Evolutionary conservation across 495 filamentous ascomycete genomes (phyloP).

Genomic region (Copromyces sp.): DNA sequence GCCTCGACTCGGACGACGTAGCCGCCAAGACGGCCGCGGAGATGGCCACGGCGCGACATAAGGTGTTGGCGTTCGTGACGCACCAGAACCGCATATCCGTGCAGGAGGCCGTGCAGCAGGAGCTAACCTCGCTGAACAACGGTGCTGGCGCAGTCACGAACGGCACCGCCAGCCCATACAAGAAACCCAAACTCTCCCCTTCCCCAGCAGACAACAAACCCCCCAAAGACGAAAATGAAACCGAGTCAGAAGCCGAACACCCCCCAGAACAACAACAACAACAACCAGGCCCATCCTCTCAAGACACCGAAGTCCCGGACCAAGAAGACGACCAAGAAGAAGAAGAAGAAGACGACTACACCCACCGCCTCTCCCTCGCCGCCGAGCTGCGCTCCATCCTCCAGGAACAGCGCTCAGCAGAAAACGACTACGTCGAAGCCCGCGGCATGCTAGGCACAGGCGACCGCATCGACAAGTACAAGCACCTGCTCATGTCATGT

Average conservation of each 20-base stretch:
- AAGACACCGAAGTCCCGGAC: not conserved
- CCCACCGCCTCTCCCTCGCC: conserved; percentile 29
- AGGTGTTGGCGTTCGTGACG: conserved; percentile 29
- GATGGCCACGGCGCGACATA: conserved; percentile 20
- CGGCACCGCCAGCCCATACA: conserved; percentile 2
- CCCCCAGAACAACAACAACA: not conserved
- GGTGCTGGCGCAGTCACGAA: conserved; percentile 13
- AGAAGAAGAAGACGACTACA: conserved; percentile 16
- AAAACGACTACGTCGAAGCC: conserved; percentile 38
- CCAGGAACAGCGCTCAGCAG: conserved; percentile 27
- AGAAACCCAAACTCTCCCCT: not conserved
- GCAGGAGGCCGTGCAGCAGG: conserved; percentile 24
- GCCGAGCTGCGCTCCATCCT: conserved; percentile 29
- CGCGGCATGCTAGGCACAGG: conserved; percentile 34
- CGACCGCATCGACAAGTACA: conserved; percentile 40
- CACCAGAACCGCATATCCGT: conserved; percentile 33
- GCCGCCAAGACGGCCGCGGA: conserved; percentile 31
- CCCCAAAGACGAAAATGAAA: not conserved
- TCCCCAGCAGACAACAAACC: not conserved
- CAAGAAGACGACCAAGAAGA: not conserved
- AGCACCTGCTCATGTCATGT: conserved; percentile 34
- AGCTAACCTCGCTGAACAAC: conserved; percentile 11
- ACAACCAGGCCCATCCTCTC: not conserved
- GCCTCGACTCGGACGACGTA: conserved; percentile 34
- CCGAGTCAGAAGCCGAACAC: not conserved